Evolutionary conservation across 176 grass and related monocot species (phyloP).

Genomic region (Poa pratensis): DNA sequence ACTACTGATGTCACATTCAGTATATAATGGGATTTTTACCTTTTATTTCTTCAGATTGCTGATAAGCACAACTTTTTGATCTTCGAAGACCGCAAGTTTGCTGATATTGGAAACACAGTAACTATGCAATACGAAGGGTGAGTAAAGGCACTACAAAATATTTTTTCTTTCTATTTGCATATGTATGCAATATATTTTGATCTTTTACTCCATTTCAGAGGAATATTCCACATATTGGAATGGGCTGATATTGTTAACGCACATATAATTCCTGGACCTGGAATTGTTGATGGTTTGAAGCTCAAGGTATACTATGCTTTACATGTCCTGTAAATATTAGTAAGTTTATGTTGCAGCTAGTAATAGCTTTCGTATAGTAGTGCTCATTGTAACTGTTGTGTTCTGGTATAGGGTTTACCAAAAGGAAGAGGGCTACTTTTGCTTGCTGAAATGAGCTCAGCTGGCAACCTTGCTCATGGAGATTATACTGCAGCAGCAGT

Average conservation of each 20-base stretch:
- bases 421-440: slow-evolving; percentile 76
- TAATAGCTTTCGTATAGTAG: neutral
- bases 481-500: slow-evolving; percentile 80
- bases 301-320: slow-evolving; percentile 63
- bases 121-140: slow-evolving; percentile 99
- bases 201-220: slow-evolving; percentile 50
- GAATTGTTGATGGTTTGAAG: slow-evolving; percentile 95
- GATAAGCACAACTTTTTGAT: slow-evolving; percentile 95
- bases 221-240: slow-evolving; percentile 87
- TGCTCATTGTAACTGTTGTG: slow-evolving; percentile 21
- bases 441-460: slow-evolving; percentile 96
- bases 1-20: neutral
- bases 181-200: neutral
- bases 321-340: neutral
- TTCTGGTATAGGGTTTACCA: slow-evolving; percentile 70
- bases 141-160: slow-evolving; percentile 31
- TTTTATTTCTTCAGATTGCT: slow-evolving; percentile 60
- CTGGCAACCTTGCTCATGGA: slow-evolving; percentile 84
- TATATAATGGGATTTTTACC: neutral
- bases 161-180: slow-evolving; percentile 22
- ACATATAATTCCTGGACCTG: slow-evolving; percentile 85
- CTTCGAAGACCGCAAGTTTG: slow-evolving; percentile 96
- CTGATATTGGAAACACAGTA: slow-evolving; percentile 96
- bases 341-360: neutral
- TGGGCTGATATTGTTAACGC: slow-evolving; percentile 99